Base-by-base conservation (phyloP, 1,284 basidiomycete genomes). In the Tilletia setariae region DNA sequence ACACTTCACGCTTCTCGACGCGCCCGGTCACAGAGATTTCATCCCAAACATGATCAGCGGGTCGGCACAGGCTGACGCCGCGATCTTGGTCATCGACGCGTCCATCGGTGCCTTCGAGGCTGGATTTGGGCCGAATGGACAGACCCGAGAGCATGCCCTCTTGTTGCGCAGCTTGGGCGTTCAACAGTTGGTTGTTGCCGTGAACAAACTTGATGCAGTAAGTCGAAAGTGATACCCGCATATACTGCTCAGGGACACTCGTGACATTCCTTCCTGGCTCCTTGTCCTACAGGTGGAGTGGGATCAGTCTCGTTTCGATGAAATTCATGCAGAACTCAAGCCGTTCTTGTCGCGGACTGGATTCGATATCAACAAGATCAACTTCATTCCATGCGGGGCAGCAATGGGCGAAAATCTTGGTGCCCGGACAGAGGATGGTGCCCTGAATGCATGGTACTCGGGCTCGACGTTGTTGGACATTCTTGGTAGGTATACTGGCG, bases 1-100 rank as follows among this genome's bases (percentile, higher is more conserved):
- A 64, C 87, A 89, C 68, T 90, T 98, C 73, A 97, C 94, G 1
- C 88, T 98, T 23, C 88, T 98, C 30, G 95, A 98, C 77, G 95
- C 96, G 0, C 95, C 95, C 0, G 95, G 95, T 0, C 95, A 98
- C 84, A 91, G 90, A 73, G 96, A 98, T 79, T 98, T 98, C 77
- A 91, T 98, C 68, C 95, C 96, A 0, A 98, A 98, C 80, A 98
- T 98, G 96, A 98, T 98, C 69, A 95, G 93, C 0, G 95, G 95
- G 1, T 95, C 95, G 1, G 90, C 94, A 0, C 95, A 98, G 84
- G 96, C 96, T 0, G 95, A 98, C 77, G 93, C 92, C 44, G 94
- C 95, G 0, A 84, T 98, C 3, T 87, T 98, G n/a, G 95, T 98
- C 4, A 89, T 98, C 23, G 96, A 97, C 82, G 90, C 94, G 7